phyloP scores from a whole-genome alignment of 306 rosid genomes.

The Biancaea sappan region DNA sequence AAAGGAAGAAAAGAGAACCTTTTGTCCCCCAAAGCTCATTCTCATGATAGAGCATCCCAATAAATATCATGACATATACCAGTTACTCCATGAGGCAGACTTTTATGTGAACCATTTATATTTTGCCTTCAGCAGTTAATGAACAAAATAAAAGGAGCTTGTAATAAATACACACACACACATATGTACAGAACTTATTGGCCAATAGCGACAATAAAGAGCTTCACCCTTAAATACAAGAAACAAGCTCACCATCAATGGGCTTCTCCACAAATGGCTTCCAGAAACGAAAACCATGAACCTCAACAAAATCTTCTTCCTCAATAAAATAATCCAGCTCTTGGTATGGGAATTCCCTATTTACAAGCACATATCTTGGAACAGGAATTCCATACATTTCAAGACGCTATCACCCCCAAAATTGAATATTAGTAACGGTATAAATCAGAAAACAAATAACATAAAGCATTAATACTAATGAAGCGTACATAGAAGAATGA shows the following conservation, averaged over 20 bases:
- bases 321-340: slow-evolving; percentile 84
- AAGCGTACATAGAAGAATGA: slow-evolving; percentile 19
- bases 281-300: slow-evolving; percentile 80
- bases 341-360: slow-evolving; percentile 76
- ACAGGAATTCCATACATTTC: slow-evolving; percentile 81
- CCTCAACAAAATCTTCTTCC: slow-evolving; percentile 98
- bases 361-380: slow-evolving; percentile 96
- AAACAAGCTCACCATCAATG: slow-evolving; percentile 73
- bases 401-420: slow-evolving; percentile 70
- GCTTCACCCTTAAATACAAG: slow-evolving; percentile 25
- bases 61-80: slow-evolving; percentile 13
- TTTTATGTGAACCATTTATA: neutral
- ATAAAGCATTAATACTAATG: slow-evolving; percentile 21
- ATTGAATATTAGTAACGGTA: slow-evolving; percentile 34
- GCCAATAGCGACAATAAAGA: slow-evolving; percentile 28
- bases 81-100: slow-evolving; percentile 7
- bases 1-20: neutral
- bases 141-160: neutral
- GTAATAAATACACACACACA: neutral
- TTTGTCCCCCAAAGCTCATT: neutral
- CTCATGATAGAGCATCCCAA: slow-evolving; percentile 11
- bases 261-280: slow-evolving; percentile 99
- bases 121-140: neutral
- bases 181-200: neutral
- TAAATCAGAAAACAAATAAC: slow-evolving; percentile 29